phyloP scores from a whole-genome alignment of 2,329 filamentous ascomycete genomes.

The Cercospora zeina region DNA sequence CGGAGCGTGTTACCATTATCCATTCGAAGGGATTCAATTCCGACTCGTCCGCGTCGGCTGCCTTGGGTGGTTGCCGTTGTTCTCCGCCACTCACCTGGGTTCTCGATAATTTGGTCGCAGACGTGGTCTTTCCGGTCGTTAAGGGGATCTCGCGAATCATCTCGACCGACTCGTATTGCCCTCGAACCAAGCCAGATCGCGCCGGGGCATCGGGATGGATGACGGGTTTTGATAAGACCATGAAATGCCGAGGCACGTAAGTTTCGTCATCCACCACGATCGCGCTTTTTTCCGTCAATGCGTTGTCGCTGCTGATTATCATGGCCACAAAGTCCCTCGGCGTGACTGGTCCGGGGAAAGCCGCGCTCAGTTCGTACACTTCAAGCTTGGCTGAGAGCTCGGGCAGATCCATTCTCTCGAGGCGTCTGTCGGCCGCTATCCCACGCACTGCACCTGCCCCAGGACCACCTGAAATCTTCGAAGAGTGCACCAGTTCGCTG shows the following conservation, averaged over 20 bases:
- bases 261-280: conserved; percentile 37
- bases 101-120: conserved; percentile 36
- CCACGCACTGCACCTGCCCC: conserved; percentile 77
- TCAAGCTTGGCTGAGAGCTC: conserved; percentile 61
- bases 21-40: conserved; percentile 74
- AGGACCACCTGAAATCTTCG: conserved; percentile 68
- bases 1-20: conserved; percentile 89
- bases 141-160: conserved; percentile 79
- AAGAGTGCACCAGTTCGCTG: conserved; percentile 75
- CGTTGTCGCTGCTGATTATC: conserved; percentile 64
- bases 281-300: conserved; percentile 51
- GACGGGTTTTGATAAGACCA: conserved; percentile 85
- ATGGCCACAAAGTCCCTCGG: conserved; percentile 85
- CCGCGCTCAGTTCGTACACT: conserved; percentile 82
- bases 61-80: conserved; percentile 39
- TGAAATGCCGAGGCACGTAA: conserved; percentile 66
- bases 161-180: conserved; percentile 88
- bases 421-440: conserved; percentile 74
- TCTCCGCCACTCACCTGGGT: conserved; percentile 25
- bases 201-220: conserved; percentile 71
- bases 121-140: conserved; percentile 42
- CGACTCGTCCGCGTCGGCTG: conserved; percentile 43
- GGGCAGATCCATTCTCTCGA: conserved; percentile 64
- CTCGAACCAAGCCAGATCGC: conserved; percentile 73
- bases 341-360: conserved; percentile 85